Base-by-base conservation (phyloP, 1,139 yeast species). In the Magnusiomyces tetraspermus region DNA sequence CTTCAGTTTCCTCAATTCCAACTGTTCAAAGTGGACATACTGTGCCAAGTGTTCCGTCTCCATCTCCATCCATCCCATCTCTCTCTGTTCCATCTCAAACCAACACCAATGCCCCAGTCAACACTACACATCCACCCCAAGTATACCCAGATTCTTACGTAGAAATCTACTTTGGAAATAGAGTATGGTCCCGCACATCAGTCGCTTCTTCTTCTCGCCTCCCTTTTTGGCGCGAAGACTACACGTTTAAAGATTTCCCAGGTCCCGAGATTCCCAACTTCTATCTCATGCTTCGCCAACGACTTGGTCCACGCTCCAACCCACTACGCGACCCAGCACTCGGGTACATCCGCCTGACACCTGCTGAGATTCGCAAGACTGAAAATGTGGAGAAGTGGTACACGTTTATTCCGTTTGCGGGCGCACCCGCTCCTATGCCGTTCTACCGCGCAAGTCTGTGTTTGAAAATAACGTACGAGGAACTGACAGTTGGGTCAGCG, bases 161-260 rank as follows among this genome's bases (percentile, higher is more conserved):
- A 1, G 84, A 79, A 59, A 76, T 79, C 3, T 68, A 74, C 43
- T 75, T 77, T 74, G 77, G 79, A 73, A 76, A 77, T 3, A 68
- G 72, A 52, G 77, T 79, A 1, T 78, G 81, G 78, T 77, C 80
- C 19, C 67, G 83, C 52, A 79, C 84, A 0, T 79, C 79, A 8
- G 67, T 74, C 2, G 78, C 77, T 0, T 64, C 67, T 30, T 70
- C 69, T 53, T 67, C 59, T 8, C 59, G 61, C 52, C 19, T 19
- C 6, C 82, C 82, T 15, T 78, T 78, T 59, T 78, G 82, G 82
- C 74, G 79, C 57, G 82, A 78, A 60, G 79, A 76, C 51, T 78
- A 78, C 57, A 65, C 72, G n/a, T 71, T 79, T 10, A 77, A 75
- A 13, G 63, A 63, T 38, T 55, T 65, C 49, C 63, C 67, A 2